Percentiles rank a stretch among this genome's conserved stretches.
Conservation (phyloP, 169 alveolate genomes). For the Cryptosporidium canis region DNA sequence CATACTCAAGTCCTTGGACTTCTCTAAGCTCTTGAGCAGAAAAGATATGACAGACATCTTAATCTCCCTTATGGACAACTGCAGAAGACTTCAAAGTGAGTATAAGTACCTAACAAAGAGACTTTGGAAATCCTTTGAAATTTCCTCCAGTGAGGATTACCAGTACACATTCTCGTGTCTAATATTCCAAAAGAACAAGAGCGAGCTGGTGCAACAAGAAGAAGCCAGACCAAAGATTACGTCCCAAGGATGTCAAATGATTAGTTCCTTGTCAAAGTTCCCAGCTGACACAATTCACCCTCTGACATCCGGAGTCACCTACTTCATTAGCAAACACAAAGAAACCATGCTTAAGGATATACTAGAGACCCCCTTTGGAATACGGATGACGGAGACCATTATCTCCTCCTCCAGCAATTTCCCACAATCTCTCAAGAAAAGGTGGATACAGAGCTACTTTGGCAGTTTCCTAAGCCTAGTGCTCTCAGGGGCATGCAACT, state of each 20-base stretch:
- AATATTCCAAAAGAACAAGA: conserved; percentile 27
- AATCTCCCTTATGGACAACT: conserved; percentile 25
- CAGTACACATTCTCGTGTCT: conserved; percentile 62
- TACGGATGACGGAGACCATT: conserved; percentile 33
- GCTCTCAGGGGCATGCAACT: conserved; percentile 28
- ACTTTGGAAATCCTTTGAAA: conserved; percentile 51
- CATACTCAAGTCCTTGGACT: conserved; percentile 19
- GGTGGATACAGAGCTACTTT: conserved; percentile 51
- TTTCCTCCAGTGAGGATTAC: conserved; percentile 44
- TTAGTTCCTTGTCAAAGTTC: conserved; percentile 45
- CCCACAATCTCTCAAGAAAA: conserved; percentile 30
- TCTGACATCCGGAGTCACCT: conserved; percentile 43
- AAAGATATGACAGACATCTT: conserved; percentile 30
- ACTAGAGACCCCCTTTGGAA: conserved; percentile 9
- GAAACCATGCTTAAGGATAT: conserved; percentile 6
- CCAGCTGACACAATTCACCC: conserved; percentile 68
- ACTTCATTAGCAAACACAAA: conserved; percentile 26
- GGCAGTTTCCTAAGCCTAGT: conserved; percentile 21
- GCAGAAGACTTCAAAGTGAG: conserved; percentile 59
- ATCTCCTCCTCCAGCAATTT: conserved; percentile 15
- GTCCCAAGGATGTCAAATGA: conserved; percentile 42
- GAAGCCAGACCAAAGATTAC: neutral
- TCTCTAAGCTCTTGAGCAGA: conserved; percentile 4
- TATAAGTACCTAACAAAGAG: conserved; percentile 37
- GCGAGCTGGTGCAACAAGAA: neutral